Evolutionary conservation across 768 basidiomycete species (phyloP), one percentile per base, ranked within the genome.

Genomic region (Cyclocybe cylindracea): DNA sequence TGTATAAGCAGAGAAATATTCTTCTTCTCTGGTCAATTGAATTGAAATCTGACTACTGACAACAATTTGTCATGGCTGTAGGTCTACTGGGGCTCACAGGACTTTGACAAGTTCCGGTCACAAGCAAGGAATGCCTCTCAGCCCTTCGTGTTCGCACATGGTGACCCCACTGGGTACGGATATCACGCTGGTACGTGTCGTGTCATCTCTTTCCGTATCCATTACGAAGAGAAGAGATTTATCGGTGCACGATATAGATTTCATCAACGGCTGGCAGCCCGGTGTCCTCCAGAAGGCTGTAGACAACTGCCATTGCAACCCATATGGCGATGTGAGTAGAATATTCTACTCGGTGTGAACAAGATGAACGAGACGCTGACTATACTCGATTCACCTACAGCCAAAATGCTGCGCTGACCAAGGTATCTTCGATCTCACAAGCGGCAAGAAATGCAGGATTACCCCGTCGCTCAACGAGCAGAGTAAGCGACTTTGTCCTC

Each of bases 81-180:
- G 77, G 66, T 79, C 7, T 82, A 80, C 59, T 82, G 76, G 74
- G 61, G 53, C 45, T 68, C 75, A 10, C 60, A 62, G 10, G 54
- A 62, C 16, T 75, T 78, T 40, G 69, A 76, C 36, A 53, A 46
- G 3, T 39, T 65, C 18, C 70, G 76, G 35, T 61, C 60, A 44
- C 68, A 78, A 44, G 78, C 81, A 2, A 75, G 65, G 73, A 74
- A 80, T 59, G 52, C 77, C 0, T 61, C 63, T 11, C 79, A 81
- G 57, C 81, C 81, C 31, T 80, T 80, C 56, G 81, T 83, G 69
- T 82, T 73, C 56, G 59, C 84, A 14, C 68, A 80, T 54, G 86
- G 86, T 34, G 86, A 87, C 60, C 75, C 77, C 9, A 85, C 82
- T 35, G 84, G 84, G 8, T 83, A 81, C 59, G 84, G 84, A 61